A percentile compares a stretch with the other conserved stretches of the same genome.
These are phyloP conservation scores for Didymella lethalis DNA, from an alignment of 2,329 filamentous ascomycete species.

Conservation along the genomic window DNA sequence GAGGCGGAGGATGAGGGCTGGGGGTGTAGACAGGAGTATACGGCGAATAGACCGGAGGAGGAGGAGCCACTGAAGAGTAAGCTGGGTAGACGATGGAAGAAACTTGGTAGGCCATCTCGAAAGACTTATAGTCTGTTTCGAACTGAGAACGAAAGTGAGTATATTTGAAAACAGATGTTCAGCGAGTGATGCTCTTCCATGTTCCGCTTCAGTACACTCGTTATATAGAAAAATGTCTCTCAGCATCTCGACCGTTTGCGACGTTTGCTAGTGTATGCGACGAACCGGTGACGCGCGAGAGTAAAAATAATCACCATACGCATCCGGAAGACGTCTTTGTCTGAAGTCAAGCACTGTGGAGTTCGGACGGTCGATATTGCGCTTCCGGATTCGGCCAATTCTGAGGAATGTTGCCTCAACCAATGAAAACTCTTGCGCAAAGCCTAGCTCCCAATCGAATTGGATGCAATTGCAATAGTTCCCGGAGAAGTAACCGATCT, in stretches of 20 bases:
- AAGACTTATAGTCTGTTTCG: conserved; percentile 12
- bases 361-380: conserved; percentile 17
- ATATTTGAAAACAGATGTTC: conserved; percentile 14
- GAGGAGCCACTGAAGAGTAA: conserved; percentile 14
- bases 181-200: conserved; percentile 15
- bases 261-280: conserved; percentile 13
- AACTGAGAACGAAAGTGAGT: conserved; percentile 19
- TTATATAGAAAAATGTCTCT: conserved; percentile 21
- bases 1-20: neutral
- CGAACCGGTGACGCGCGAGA: neutral
- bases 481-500: neutral
- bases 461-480: conserved; percentile 16
- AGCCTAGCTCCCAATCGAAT: neutral
- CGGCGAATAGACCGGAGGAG: conserved; percentile 8
- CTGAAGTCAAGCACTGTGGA: conserved; percentile 12
- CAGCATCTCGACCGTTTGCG: conserved; percentile 15
- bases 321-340: conserved; percentile 22
- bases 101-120: conserved; percentile 21
- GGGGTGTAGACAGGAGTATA: neutral
- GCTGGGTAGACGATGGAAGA: conserved; percentile 17
- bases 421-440: conserved; percentile 16
- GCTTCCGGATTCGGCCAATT: conserved; percentile 18
- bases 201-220: conserved; percentile 3
- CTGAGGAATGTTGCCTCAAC: conserved; percentile 18
- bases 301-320: conserved; percentile 18